Conservation (phyloP, 2,329 filamentous ascomycete genomes). For the Stemphylium lycopersici region DNA sequence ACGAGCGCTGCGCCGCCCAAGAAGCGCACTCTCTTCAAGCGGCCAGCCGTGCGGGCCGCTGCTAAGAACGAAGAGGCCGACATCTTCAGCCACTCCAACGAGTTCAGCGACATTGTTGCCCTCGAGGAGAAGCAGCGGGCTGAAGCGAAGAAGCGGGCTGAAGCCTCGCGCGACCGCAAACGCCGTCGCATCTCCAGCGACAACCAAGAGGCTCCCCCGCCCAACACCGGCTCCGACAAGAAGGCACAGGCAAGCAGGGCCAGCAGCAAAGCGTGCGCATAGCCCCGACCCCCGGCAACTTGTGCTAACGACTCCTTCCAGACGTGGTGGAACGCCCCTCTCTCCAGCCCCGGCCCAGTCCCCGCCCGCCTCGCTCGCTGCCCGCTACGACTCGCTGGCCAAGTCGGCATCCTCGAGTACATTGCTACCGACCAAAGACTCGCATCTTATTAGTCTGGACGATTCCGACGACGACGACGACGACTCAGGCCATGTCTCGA, state of each 20-base stretch:
- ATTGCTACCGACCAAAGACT: conserved; percentile 10
- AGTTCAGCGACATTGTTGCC: conserved; percentile 48
- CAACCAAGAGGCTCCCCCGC: conserved; percentile 12
- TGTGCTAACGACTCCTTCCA: conserved; percentile 15
- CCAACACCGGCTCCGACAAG: conserved; percentile 16
- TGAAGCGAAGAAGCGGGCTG: conserved; percentile 27
- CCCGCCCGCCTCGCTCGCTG: conserved; percentile 30
- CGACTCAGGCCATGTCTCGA: conserved; percentile 12
- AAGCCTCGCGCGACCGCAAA: conserved; percentile 26
- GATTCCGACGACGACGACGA: conserved; percentile 27
- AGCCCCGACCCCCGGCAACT: neutral
- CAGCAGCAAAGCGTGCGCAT: conserved; percentile 26
- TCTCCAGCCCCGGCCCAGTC: conserved; percentile 25
- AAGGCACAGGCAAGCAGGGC: conserved; percentile 10
- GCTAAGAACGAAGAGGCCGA: conserved; percentile 44
- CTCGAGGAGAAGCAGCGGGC: conserved; percentile 45
- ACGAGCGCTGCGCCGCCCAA: conserved; percentile 35
- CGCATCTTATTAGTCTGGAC: conserved; percentile 34
- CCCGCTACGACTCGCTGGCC: conserved; percentile 39
- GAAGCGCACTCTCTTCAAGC: conserved; percentile 62
- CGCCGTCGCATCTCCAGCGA: conserved; percentile 33
- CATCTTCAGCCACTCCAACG: conserved; percentile 53
- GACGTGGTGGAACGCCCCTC: conserved; percentile 34
- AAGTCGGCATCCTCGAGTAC: conserved; percentile 20
- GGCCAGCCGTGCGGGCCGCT: conserved; percentile 57